Conservation (phyloP, 164 flowering plant species). For the Pachysandra terminalis region DNA sequence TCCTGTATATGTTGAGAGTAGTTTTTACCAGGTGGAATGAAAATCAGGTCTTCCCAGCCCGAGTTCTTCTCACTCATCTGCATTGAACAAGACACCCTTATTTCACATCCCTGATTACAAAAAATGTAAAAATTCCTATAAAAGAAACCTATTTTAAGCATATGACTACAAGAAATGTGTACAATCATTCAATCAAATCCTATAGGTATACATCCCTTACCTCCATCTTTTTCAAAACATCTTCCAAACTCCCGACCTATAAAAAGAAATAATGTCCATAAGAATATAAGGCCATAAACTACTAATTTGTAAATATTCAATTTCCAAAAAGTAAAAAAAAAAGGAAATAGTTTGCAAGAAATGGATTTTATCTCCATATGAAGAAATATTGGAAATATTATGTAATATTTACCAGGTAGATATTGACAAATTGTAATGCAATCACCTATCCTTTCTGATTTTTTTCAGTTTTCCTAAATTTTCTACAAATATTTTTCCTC, state of each 20-base stretch:
- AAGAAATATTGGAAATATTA: too few relatives aligned
- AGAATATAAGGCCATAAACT: neutral
- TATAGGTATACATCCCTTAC: conserved; percentile 30
- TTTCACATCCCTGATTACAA: neutral
- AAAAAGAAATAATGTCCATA: conserved; percentile 8
- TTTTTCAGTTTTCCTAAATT: too few relatives aligned
- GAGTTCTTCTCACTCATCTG: conserved; percentile 80
- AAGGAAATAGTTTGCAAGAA: neutral
- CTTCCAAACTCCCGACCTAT: conserved; percentile 95
- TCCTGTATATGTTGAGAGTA: conserved; percentile 75
- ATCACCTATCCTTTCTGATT: too few relatives aligned
- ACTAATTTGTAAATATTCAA: neutral
- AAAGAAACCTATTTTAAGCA: too few relatives aligned
- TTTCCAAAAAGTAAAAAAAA: neutral
- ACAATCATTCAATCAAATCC: neutral
- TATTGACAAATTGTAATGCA: too few relatives aligned
- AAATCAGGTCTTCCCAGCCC: conserved; percentile 94
- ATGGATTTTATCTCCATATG: neutral
- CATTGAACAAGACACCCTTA: conserved; percentile 1
- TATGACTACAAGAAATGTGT: too few relatives aligned
- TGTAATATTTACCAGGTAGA: neutral
- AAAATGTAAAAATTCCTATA: too few relatives aligned
- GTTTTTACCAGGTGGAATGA: conserved; percentile 95
- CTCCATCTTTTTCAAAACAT: conserved; percentile 95
- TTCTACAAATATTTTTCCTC: neutral